A percentile compares a stretch with the other conserved stretches of the same genome.
These are phyloP conservation scores for Chlorokybus atmophyticus DNA, from an alignment of 139 green algal species.

Conservation along the genomic window DNA sequence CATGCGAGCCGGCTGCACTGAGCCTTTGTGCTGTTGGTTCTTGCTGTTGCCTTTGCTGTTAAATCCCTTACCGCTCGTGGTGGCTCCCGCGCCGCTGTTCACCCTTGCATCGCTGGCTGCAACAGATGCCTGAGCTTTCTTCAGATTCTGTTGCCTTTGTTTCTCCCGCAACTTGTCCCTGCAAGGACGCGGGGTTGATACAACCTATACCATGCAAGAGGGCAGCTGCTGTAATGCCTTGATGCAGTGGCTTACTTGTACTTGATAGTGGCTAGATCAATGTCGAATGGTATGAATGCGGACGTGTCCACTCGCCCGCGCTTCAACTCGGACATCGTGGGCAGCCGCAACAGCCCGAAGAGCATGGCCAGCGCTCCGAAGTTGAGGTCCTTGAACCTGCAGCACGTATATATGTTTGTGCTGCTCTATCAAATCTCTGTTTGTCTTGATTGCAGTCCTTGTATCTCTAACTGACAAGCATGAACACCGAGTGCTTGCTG, in stretches of 20 bases:
- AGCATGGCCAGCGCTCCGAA: conserved; percentile 57
- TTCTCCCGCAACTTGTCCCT: conserved; percentile 29
- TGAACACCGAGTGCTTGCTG: too few relatives aligned
- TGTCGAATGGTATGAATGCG: conserved; percentile 17
- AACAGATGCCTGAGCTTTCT: background rate
- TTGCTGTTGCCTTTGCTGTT: background rate
- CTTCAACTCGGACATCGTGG: conserved; percentile 74
- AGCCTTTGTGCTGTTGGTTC: background rate
- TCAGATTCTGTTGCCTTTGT: conserved; percentile 6
- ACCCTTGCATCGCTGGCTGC: background rate
- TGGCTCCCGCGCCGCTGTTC: background rate
- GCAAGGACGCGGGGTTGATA: background rate
- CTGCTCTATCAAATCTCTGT: too few relatives aligned
- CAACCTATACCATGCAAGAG: background rate
- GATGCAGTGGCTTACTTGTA: conserved; percentile 16
- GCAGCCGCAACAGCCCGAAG: conserved; percentile 74
- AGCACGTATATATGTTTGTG: too few relatives aligned
- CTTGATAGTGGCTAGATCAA: conserved; percentile 9
- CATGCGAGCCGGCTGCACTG: background rate
- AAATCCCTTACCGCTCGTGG: background rate
- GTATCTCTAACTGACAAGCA: too few relatives aligned
- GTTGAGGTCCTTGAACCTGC: conserved; percentile 47
- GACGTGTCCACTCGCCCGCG: conserved; percentile 10
- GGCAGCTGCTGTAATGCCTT: background rate
- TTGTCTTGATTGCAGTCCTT: too few relatives aligned